Base-by-base conservation (phyloP, 2,329 filamentous ascomycete species). In the Xylariaceae sp. region DNA sequence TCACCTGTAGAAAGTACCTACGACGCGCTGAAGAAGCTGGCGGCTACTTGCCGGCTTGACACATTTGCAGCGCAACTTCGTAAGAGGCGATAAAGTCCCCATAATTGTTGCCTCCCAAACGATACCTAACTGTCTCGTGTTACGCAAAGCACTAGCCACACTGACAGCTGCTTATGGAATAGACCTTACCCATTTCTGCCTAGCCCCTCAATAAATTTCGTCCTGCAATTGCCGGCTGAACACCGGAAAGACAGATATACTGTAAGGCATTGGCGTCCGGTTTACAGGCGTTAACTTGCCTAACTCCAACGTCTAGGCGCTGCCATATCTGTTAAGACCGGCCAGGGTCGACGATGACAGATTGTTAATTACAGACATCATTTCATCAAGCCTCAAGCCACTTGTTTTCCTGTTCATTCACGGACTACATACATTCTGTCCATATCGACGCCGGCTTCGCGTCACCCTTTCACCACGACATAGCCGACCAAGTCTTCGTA, bases 341-440 rank as follows among this genome's bases (percentile, higher is more conserved):
- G 63, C 64, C 64, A 64, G 66, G 67, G 58, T 64, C 65, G 61
- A 65, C 64, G 67, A 68, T 68, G 68, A 69, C 68, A 70, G 67
- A 57, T 64, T 68, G 67, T 69, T 68, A 63, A 62, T 54, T 60
- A 57, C 51, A n/a, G 13, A 45, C 42, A 45, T 45, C 42, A 45
- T 45, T 45, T 45, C 42, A 45, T n/a, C 42, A 45, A 45, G 42
- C 42, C 42, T n/a, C 42, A 45, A n/a, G 42, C 42, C 42, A 45
- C 42, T 45, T 45, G 13, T 10, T 42, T 42, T 13, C 11, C 11
- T 3, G 37, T 42, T 5, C 37, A 42, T 8, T 13, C 37, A 42
- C 23, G 23, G 23, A 30, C 23, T 30, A 30, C 23, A 30, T 42
- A 42, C 37, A 42, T 13, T 42, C 37, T 9, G 9, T 42, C 13